Base-by-base conservation (phyloP, 345 rosid genomes). In the Acer saccharum region DNA sequence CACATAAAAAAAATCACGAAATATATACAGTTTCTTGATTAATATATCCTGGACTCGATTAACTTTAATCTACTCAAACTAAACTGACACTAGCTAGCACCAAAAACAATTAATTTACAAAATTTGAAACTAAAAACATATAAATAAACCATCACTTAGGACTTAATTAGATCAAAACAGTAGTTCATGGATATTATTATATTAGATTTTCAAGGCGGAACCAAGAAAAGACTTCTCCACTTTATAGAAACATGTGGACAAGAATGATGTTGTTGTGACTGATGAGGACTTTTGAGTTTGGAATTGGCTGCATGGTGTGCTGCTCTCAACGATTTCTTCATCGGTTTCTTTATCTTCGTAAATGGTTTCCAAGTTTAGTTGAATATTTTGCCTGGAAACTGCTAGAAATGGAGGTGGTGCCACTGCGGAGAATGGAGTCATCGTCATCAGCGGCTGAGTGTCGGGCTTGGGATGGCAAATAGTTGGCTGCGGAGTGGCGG, bases 371-470 rank as follows among this genome's bases (percentile, higher is more conserved):
- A 83, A 50, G 54, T 77, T 71, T 65, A 54, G 8, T 35, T 27
- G 55, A 55, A 76, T 58, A 27, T 46, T 74, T 60, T 81, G 50
- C 77, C 72, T 73, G 23, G 77, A 63, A 63, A 76, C 23, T 14
- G 60, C 7, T 2, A 74, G 27, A 10, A 78, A 70, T 17, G 27
- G 81, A 41, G 81, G 18, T 4, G 84, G 86, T 13, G 81, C 81
- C 35, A 81, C 70, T 1, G 88, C 84, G 5, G 86, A 78, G 81
- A 81, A 83, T 10, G 83, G 88, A 14, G 84, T 73, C 57, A 35
- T 35, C 39, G 39, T 35, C 39, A 43, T 43, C 2, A 65, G 74
- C 25, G 7, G 43, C 5, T 83, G 52, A 71, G 65, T 14, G 20
- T 41, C 29, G 9, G 79, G 20, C 20, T 8, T 74, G 75, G 61